These are phyloP conservation scores for Phytophthora niederhauseri DNA, from an alignment of 352 stramenopile genomes.

Conservation along the genomic window DNA sequence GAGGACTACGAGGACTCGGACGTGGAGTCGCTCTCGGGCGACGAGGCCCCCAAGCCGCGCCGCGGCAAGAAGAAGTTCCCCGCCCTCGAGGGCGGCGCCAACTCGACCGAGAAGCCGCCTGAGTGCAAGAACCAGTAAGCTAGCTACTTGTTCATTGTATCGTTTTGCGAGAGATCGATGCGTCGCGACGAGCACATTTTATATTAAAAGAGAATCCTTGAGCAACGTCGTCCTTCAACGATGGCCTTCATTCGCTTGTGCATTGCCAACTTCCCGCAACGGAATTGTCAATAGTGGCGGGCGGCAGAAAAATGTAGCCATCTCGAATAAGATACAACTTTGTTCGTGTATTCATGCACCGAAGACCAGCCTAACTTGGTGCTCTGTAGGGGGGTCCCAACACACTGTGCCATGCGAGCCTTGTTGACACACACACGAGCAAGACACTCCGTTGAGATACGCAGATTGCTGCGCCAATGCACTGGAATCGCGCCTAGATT, in stretches of 20 bases:
- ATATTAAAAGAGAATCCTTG: constrained; percentile 29
- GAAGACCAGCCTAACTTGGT: too few relatives aligned
- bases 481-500: constrained; percentile 3
- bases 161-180: constrained; percentile 25
- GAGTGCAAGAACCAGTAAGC: constrained; percentile 92
- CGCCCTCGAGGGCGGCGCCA: constrained; percentile 58
- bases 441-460: constrained; percentile 1
- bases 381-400: too few relatives aligned
- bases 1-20: constrained; percentile 75
- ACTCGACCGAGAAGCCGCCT: constrained; percentile 82
- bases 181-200: constrained; percentile 26
- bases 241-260: too few relatives aligned
- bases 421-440: too few relatives aligned
- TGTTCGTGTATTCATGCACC: too few relatives aligned
- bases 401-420: too few relatives aligned
- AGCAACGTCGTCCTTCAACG: constrained; percentile 3
- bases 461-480: not conserved
- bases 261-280: too few relatives aligned
- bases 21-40: constrained; percentile 60
- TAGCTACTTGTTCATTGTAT: constrained; percentile 31
- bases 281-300: too few relatives aligned
- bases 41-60: constrained; percentile 55
- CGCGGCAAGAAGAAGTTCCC: constrained; percentile 81
- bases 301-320: too few relatives aligned
- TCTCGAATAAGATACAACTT: too few relatives aligned